Evolutionary conservation across 306 rosid species (phyloP), one percentile per base, ranked within the genome.

Genomic region (Senna siamea): DNA sequence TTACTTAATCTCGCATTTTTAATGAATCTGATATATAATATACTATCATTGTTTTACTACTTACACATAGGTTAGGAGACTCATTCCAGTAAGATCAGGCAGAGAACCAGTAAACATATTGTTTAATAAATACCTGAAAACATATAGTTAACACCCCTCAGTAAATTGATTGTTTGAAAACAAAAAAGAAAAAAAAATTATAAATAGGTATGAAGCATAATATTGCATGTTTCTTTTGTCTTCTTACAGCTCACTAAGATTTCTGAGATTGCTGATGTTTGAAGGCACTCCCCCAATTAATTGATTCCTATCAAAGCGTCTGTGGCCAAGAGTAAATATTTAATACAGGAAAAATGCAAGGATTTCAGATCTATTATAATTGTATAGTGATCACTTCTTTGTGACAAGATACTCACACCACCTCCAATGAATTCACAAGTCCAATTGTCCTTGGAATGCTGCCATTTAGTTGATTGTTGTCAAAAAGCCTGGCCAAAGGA

Each of bases 361-460:
- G 37, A 67, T 15, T 59, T 66, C 53, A 69, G 1, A 41, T 11
- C 50, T 9, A 20, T 30, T 55, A 47, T 57, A 15, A 48, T 58
- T 59, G 78, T 69, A 47, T 67, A 52, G n/a, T n/a, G 61, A 32
- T 67, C 60, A 66, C 58, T 57, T 20, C 37, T 54, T 61, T 40
- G 60, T 46, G 68, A 76, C 57, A 52, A 50, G 80, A 80, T 77
- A 88, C 97, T 92, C 73, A 92, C 96, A 89, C 60, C 70, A 87
- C 87, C 70, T 80, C 81, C 76, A 88, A 41, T 61, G 76, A 46
- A 61, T 37, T 70, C 76, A 83, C 86, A 26, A 6, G 54, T 53
- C 85, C 77, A 59, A 89, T 53, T 41, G 78, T 61, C 10, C 43
- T 9, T 74, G 93, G 97, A 54, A 92, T 83, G 61, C 47, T 59